Evolutionary conservation across 441 rosid species (phyloP), one percentile per base, ranked within the genome.

Genomic region (Jatropha multifida): DNA sequence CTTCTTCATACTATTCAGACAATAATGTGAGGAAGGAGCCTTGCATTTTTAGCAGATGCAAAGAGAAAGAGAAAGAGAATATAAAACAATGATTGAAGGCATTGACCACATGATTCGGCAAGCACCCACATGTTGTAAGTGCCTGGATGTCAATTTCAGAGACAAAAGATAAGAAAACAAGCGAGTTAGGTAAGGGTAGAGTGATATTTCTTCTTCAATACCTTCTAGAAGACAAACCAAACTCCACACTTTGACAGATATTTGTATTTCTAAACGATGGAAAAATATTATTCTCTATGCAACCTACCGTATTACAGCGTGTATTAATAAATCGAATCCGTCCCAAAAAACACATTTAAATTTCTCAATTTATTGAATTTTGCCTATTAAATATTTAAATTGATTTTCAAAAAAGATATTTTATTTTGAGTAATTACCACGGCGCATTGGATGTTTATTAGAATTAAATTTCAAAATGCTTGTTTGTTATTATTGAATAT

Each of bases 151-250:
- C 62, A 58, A 58, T n/a, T 1, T 20, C 32, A 58, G 32, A 58
- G 62, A 23, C 12, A 20, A 13, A 11, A 62, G 37, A 64, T 44
- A 64, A 49, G 41, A 74, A 65, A 65, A 74, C 46, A 40, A 64
- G 23, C 7, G 70, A 52, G 70, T 64, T 74, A 52, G 70, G 76
- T 74, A 52, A 61, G 68, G 13, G 75, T 46, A 49, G 11, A 38
- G 60, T 12, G 61, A 18, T 51, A 68, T 64, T 63, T 73, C 32
- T 23, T 32, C 26, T 52, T 18, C 18, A 52, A 73, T 37, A 63
- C 40, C 69, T 73, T 73, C 77, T 54, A 74, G 71, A 74, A 56
- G 42, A 14, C 41, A 18, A 41, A 32, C 27, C 71, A 23, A 14
- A 5, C 12, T 17, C 14, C 46, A 4, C 18, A 65, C 4, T 55